A percentile compares a stretch with the other conserved stretches of the same genome.
Conservation (phyloP, 192 early-diverging fungal species). For the Coemansia reversa region DNA sequence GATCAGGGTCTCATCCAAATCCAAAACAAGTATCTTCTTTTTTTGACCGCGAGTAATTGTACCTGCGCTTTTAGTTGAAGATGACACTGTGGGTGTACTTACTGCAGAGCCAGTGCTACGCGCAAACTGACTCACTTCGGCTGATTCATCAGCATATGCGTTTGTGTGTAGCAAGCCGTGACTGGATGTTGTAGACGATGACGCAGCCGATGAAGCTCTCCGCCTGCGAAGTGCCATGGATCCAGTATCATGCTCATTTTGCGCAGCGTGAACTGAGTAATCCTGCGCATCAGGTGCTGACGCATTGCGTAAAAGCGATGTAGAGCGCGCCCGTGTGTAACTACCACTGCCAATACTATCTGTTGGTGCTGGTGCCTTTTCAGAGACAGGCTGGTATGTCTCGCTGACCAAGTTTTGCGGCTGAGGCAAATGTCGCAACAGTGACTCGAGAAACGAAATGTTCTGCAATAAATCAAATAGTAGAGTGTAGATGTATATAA, state of each 20-base stretch:
- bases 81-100: constrained; percentile 19
- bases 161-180: constrained; percentile 1
- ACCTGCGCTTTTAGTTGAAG: constrained; percentile 3
- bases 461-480: constrained; percentile 36
- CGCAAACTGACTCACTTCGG: neutral
- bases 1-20: constrained; percentile 70
- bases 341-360: constrained; percentile 3
- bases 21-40: constrained; percentile 60
- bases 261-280: neutral
- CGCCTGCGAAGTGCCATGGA: constrained; percentile 25
- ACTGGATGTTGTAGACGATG: constrained; percentile 41
- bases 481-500: constrained; percentile 49
- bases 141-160: constrained; percentile 2
- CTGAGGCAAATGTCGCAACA: constrained; percentile 45
- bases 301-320: constrained; percentile 6
- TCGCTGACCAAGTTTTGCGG: constrained; percentile 49
- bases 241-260: constrained; percentile 2
- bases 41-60: constrained; percentile 18
- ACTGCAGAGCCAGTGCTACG: constrained; percentile 4
- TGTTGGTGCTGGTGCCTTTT: constrained; percentile 12
- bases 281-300: neutral
- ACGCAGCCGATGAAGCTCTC: constrained; percentile 37
- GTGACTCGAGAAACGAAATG: constrained; percentile 34
- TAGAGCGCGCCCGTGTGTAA: constrained; percentile 3
- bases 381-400: constrained; percentile 49